Conservation (phyloP, 202 grass and related monocot species). For the Cymbopogon flexuosus region DNA sequence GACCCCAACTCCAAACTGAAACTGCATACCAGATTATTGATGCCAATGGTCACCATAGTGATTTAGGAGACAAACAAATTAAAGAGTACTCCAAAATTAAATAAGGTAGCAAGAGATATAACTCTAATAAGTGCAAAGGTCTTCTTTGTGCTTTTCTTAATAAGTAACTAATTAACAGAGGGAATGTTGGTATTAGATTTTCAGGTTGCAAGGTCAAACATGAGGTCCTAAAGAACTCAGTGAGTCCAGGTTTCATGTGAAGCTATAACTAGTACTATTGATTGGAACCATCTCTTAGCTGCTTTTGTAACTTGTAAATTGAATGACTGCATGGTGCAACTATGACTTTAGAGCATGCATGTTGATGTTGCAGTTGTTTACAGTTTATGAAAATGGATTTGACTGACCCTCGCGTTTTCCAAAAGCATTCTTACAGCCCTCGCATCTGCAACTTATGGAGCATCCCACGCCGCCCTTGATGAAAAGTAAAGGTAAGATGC, state of each 20-base stretch:
- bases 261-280: background rate
- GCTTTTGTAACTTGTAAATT: background rate
- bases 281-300: conserved; percentile 13
- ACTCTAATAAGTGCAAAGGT: background rate
- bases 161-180: background rate
- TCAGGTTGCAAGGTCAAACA: conserved; percentile 11
- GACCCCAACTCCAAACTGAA: conserved; percentile 13
- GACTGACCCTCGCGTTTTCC: conserved; percentile 74
- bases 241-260: conserved; percentile 6
- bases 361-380: conserved; percentile 2
- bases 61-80: background rate
- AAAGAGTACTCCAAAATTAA: background rate
- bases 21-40: background rate
- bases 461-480: conserved; percentile 86
- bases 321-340: conserved; percentile 24
- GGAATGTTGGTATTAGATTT: background rate
- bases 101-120: background rate
- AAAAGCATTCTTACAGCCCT: conserved; percentile 88
- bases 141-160: background rate
- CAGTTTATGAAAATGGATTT: conserved; percentile 25
- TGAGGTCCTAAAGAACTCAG: background rate
- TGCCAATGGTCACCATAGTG: background rate
- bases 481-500: conserved; percentile 43
- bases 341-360: conserved; percentile 12
- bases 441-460: conserved; percentile 82